Evolutionary conservation across 495 filamentous ascomycete species (phyloP).

Genomic region (Xylaria castorea): DNA sequence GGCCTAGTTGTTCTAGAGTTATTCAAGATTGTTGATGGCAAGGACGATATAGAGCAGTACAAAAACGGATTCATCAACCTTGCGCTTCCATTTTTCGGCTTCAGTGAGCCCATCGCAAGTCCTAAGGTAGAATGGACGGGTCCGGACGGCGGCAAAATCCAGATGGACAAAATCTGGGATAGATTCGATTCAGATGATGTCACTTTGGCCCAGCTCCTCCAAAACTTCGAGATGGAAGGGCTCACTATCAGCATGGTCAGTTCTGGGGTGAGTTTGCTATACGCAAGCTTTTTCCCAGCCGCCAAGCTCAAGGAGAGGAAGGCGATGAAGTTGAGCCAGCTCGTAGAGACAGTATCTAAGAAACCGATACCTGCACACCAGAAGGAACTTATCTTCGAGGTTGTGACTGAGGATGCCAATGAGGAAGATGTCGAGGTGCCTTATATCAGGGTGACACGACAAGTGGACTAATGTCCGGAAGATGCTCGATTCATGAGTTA

Average conservation of each 20-base stretch:
- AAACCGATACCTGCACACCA: constrained; percentile 90
- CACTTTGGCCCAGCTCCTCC: constrained; percentile 81
- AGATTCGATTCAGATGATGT: constrained; percentile 92
- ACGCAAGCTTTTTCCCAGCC: constrained; percentile 91
- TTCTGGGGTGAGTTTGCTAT: constrained; percentile 95
- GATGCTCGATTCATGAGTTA: not conserved
- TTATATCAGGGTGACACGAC: constrained; percentile 80
- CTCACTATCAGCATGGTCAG: constrained; percentile 90
- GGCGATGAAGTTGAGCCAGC: constrained; percentile 71
- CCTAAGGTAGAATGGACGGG: constrained; percentile 89
- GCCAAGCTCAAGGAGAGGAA: constrained; percentile 81
- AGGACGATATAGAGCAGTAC: constrained; percentile 93
- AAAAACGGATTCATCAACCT: constrained; percentile 99
- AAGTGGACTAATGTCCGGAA: not conserved
- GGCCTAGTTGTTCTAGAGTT: constrained; percentile 92
- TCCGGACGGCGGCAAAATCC: constrained; percentile 71
- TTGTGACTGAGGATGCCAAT: constrained; percentile 86
- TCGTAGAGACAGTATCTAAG: constrained; percentile 88
- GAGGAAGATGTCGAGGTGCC: constrained; percentile 98
- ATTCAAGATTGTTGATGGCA: constrained; percentile 96
- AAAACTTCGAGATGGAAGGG: constrained; percentile 79
- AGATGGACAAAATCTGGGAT: constrained; percentile 96
- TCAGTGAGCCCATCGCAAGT: constrained; percentile 93
- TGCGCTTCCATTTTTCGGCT: constrained; percentile 95
- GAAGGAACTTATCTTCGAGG: constrained; percentile 95